Conservation (phyloP, 2,329 filamentous ascomycete genomes). For the Aspergillus sp. region DNA sequence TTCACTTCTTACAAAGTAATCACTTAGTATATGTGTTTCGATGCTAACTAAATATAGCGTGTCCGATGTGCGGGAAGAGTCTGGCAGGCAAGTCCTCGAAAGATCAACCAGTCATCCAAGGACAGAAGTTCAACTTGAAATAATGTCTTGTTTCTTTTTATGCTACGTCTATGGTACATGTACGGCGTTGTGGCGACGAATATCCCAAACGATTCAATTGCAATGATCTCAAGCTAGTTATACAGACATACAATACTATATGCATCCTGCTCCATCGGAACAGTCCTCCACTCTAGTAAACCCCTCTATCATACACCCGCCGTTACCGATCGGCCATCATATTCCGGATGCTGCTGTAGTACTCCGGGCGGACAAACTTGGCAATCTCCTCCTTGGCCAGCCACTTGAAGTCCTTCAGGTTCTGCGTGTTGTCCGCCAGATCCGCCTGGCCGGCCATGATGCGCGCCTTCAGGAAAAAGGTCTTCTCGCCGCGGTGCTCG, state of each 20-base stretch:
- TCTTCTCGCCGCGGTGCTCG: slow-evolving; percentile 67
- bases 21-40: not conserved
- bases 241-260: slow-evolving; percentile 35
- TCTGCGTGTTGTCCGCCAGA: slow-evolving; percentile 67
- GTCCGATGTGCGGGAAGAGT: slow-evolving; percentile 62
- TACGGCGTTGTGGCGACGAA: not conserved
- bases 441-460: slow-evolving; percentile 97
- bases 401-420: slow-evolving; percentile 85
- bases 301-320: slow-evolving; percentile 13
- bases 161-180: not conserved
- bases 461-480: slow-evolving; percentile 92
- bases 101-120: slow-evolving; percentile 54
- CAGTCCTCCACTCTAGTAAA: slow-evolving; percentile 3
- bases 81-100: slow-evolving; percentile 44
- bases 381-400: slow-evolving; percentile 83
- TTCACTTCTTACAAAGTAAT: not conserved
- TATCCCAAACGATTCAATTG: slow-evolving; percentile 2
- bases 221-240: slow-evolving; percentile 31
- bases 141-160: slow-evolving; percentile 32
- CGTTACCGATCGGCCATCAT: slow-evolving; percentile 75
- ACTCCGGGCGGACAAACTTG: slow-evolving; percentile 61
- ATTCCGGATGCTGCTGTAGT: slow-evolving; percentile 73
- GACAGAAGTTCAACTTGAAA: slow-evolving; percentile 63
- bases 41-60: slow-evolving; percentile 43
- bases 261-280: slow-evolving; percentile 24